phyloP scores from a whole-genome alignment of 768 basidiomycete genomes.

The Termitomyces sp. region DNA sequence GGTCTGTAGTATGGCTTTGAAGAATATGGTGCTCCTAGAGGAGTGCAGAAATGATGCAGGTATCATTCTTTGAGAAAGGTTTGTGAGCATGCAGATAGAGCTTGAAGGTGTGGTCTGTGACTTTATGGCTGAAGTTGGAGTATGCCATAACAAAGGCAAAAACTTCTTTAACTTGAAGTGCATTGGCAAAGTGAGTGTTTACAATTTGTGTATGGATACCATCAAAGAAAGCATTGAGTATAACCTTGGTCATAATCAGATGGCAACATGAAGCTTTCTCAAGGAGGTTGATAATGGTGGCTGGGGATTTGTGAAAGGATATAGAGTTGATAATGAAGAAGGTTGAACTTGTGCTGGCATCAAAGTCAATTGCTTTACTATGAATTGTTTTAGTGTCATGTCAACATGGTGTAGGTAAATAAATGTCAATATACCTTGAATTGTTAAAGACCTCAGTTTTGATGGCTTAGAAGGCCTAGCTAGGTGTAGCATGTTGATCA shows the following conservation, averaged over 20 bases:
- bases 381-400: too few species aligned
- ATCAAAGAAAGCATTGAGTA: constrained; percentile 24
- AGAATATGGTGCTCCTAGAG: constrained; percentile 33
- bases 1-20: constrained; percentile 28
- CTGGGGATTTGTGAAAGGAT: constrained; percentile 33
- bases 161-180: constrained; percentile 28
- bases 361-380: too few species aligned
- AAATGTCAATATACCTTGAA: too few species aligned
- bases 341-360: too few species aligned
- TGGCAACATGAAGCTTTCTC: constrained; percentile 24
- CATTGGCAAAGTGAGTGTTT: constrained; percentile 7
- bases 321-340: too few species aligned
- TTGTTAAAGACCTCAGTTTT: too few species aligned
- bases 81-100: neutral
- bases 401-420: too few species aligned
- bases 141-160: constrained; percentile 7
- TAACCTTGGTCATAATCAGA: constrained; percentile 29
- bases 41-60: neutral
- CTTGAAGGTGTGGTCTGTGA: constrained; percentile 3
- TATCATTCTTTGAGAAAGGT: too few species aligned
- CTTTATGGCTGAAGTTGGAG: constrained; percentile 10
- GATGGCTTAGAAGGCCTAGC: constrained; percentile 1
- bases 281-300: constrained; percentile 24
- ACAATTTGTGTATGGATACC: constrained; percentile 21
- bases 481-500: constrained; percentile 43